Conservation (phyloP, 1,284 basidiomycete genomes). For the Cryptococcus sp. region DNA sequence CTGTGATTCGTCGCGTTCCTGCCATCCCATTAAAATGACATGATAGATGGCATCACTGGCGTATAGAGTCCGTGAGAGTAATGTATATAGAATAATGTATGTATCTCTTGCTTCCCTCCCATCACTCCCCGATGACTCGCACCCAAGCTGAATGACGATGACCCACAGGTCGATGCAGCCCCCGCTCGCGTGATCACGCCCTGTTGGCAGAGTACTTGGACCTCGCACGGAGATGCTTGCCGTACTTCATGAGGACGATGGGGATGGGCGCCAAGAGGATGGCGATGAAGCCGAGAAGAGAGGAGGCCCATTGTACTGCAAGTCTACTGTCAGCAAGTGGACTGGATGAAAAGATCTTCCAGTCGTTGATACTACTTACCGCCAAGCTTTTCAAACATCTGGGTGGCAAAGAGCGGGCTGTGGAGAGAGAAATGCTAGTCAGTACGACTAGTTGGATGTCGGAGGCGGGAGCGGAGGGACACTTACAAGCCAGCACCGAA, state of each 20-base stretch:
- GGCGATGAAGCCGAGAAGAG: slow-evolving; percentile 47
- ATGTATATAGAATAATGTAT: too few species aligned
- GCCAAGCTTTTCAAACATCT: slow-evolving; percentile 55
- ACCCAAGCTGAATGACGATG: too few species aligned
- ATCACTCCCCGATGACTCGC: too few species aligned
- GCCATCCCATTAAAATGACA: too few species aligned
- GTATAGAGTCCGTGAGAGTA: too few species aligned
- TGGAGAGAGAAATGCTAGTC: background rate
- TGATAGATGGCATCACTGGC: too few species aligned
- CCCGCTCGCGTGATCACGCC: background rate
- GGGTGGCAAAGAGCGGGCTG: slow-evolving; percentile 52
- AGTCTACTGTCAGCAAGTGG: background rate
- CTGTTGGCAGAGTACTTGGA: slow-evolving; percentile 50
- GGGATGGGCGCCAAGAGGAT: slow-evolving; percentile 49
- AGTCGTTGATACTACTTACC: slow-evolving; percentile 18
- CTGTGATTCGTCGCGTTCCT: too few species aligned
- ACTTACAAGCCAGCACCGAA: slow-evolving; percentile 50
- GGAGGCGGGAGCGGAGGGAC: too few species aligned
- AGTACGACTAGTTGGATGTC: background rate
- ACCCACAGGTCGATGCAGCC: too few species aligned
- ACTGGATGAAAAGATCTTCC: background rate
- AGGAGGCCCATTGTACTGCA: slow-evolving; percentile 41
- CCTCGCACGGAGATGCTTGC: slow-evolving; percentile 49
- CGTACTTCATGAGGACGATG: slow-evolving; percentile 51
- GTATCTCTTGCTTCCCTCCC: too few species aligned